Evolutionary conservation across 345 rosid genomes (phyloP), one percentile per base, ranked within the genome.

Genomic region (Cardamine occulta): DNA sequence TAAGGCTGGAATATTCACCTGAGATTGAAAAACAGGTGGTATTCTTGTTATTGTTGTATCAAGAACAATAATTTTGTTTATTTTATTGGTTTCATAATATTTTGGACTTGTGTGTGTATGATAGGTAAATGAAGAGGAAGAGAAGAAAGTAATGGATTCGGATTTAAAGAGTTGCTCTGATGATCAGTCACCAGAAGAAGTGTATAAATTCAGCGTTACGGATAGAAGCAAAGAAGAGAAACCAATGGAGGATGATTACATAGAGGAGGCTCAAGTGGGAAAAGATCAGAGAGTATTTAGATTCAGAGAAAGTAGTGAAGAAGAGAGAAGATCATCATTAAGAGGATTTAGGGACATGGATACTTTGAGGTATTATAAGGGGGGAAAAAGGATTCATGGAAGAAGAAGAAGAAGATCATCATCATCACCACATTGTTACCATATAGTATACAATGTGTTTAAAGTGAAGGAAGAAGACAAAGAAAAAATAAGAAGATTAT

Each of bases 1-100:
- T 86, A 78, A 89, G 85, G n/a, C 60, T 87, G 6, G 90, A 86
- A 73, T 85, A 80, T 78, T 44, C 80, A 58, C 60, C 88, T 2
- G 89, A 85, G 6, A 42, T 26, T 35, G 67, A 53, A 12, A 53
- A 42, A 32, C 64, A 69, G 80, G 80, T 76, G 23, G 12, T 3
- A 4, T 6, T 35, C 3, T 51, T 49, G 13, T 29, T 40, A 35
- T 9, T 60, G 5, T 24, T 26, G 9, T 66, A 11, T 17, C 13
- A 45, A 56, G 66, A 58, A 17, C 29, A 21, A 17, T 17, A 17
- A 8, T 4, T 14, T 0, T 13, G 13, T 13, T 29, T 21, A 1
- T 74, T 23, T 51, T 68, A 8, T 68, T 59, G 55, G 47, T 26
- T 29, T 60, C 19, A 8, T 51, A 49, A 28, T 8, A 0, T 51